Conservation (phyloP, 345 rosid species). For the Brassica nigra region DNA sequence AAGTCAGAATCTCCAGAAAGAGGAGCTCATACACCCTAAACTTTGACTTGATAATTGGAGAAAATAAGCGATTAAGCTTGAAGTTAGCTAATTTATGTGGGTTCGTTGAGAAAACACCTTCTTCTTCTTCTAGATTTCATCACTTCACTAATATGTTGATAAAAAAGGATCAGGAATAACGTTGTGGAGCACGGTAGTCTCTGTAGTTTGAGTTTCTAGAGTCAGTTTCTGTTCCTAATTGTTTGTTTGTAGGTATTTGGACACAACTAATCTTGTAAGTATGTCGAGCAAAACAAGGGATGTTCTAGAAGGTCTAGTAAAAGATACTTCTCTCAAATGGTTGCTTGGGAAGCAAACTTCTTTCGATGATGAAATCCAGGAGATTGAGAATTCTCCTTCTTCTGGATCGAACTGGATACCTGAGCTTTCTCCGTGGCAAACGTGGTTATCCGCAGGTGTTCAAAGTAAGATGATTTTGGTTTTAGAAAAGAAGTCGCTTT, state of each 20-base stretch:
- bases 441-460: slow-evolving; percentile 79
- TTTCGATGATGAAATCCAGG: slow-evolving; percentile 63
- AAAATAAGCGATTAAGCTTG: slow-evolving; percentile 6
- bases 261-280: slow-evolving; percentile 16
- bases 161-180: background rate
- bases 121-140: background rate
- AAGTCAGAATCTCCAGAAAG: slow-evolving; percentile 15
- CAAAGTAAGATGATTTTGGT: slow-evolving; percentile 61
- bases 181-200: background rate
- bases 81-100: slow-evolving; percentile 24
- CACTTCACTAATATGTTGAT: slow-evolving; percentile 5
- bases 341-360: slow-evolving; percentile 65
- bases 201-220: background rate
- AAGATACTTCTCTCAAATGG: slow-evolving; percentile 87
- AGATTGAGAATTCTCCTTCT: slow-evolving; percentile 74
- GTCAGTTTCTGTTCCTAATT: background rate
- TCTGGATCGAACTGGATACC: slow-evolving; percentile 67
- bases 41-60: background rate
- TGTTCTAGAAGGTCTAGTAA: slow-evolving; percentile 74
- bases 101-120: slow-evolving; percentile 23
- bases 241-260: background rate
- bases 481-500: background rate
- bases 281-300: slow-evolving; percentile 63
- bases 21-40: slow-evolving; percentile 3
- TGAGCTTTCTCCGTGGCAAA: slow-evolving; percentile 86